Conservation (phyloP, 768 basidiomycete genomes). For the Lactarius akahatsu region DNA sequence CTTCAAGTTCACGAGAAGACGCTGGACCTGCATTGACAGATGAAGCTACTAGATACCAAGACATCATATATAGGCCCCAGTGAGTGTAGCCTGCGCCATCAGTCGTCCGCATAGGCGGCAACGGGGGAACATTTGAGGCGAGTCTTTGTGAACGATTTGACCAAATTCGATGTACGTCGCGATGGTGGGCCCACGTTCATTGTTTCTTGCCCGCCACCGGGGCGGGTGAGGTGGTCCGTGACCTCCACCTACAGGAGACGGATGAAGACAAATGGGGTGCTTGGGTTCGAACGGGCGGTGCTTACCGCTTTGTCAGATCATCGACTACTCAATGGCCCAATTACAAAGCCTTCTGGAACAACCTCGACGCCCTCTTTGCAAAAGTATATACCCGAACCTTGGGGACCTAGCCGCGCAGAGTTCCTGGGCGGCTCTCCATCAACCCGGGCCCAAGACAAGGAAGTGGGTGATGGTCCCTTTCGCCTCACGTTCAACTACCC, state of each 20-base stretch:
- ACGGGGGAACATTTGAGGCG: neutral
- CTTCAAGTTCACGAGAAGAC: conserved; percentile 10
- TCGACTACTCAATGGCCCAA: neutral
- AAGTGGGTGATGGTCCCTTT: too few species aligned
- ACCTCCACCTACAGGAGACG: neutral
- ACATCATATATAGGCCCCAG: neutral
- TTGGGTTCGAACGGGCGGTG: conserved; percentile 2
- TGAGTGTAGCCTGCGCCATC: neutral
- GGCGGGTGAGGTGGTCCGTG: neutral
- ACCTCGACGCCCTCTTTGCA: neutral
- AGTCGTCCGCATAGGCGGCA: neutral
- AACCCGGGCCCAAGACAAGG: too few species aligned
- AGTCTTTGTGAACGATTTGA: neutral
- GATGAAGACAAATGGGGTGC: neutral
- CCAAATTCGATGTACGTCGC: conserved; percentile 1
- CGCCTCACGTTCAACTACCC: too few species aligned
- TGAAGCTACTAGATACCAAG: neutral
- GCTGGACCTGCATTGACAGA: neutral
- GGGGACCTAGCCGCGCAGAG: neutral
- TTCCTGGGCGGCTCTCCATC: too few species aligned
- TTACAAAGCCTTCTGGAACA: neutral
- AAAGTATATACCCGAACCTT: neutral
- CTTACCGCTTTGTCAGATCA: neutral
- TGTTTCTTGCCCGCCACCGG: neutral
- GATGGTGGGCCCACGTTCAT: neutral